These are phyloP conservation scores for Solanum bukasovii DNA, from an alignment of 257 asterid species.

Conservation along the genomic window DNA sequence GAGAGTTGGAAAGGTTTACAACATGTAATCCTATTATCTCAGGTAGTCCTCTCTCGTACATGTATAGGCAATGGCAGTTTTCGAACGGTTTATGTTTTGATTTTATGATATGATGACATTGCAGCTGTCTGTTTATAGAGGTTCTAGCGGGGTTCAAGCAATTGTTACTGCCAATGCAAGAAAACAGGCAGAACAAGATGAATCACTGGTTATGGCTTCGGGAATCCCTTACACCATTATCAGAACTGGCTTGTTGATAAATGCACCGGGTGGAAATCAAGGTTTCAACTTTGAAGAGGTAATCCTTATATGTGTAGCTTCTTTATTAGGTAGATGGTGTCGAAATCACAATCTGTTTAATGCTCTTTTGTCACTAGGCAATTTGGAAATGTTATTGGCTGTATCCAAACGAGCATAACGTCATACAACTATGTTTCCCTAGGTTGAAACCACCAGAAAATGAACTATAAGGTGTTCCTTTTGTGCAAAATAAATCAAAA, in stretches of 20 bases:
- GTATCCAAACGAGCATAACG: not conserved
- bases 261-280: constrained; percentile 61
- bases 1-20: constrained; percentile 80
- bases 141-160: constrained; percentile 67
- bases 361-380: not conserved
- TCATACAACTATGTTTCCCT: not conserved
- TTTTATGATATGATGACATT: constrained; percentile 48
- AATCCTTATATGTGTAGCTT: not conserved
- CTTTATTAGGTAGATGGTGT: not conserved
- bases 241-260: constrained; percentile 55
- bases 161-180: constrained; percentile 53
- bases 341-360: not conserved
- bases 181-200: constrained; percentile 72
- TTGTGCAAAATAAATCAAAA: not conserved
- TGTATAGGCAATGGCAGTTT: not conserved
- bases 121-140: constrained; percentile 85
- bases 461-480: not conserved
- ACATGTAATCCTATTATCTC: constrained; percentile 76
- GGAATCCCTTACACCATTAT: constrained; percentile 71
- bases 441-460: not conserved
- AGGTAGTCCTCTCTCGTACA: constrained; percentile 38
- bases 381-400: not conserved
- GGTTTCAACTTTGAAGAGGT: constrained; percentile 80
- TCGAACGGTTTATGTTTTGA: not conserved
- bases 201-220: constrained; percentile 41